phyloP scores from a whole-genome alignment of 176 grass and related monocot species.

The Panicum miliaceum region DNA sequence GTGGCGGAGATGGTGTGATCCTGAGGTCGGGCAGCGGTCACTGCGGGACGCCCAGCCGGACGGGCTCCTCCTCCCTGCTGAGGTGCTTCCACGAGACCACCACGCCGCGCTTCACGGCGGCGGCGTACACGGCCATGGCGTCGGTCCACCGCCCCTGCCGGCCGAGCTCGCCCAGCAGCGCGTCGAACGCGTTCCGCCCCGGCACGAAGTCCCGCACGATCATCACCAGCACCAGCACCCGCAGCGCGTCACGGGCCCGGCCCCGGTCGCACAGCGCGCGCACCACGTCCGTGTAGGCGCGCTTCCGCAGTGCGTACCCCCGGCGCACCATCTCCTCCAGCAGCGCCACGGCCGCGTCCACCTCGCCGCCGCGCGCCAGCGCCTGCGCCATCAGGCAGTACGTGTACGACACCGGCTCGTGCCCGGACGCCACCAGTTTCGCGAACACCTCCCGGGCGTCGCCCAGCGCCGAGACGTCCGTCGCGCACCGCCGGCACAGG shows the following conservation, averaged over 20 bases:
- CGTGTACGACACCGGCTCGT: conserved; percentile 72
- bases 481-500: conserved; percentile 66
- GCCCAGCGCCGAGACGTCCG: conserved; percentile 43
- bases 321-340: conserved; percentile 71
- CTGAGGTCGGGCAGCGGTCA: not conserved
- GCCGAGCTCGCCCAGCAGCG: conserved; percentile 65
- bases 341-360: conserved; percentile 64
- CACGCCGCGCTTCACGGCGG: conserved; percentile 73
- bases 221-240: conserved; percentile 70
- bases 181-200: conserved; percentile 68
- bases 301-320: conserved; percentile 72
- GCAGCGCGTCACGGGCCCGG: conserved; percentile 64
- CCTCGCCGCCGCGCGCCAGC: conserved; percentile 72
- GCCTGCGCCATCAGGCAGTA: conserved; percentile 94
- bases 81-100: conserved; percentile 57
- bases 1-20: not conserved
- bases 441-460: conserved; percentile 67
- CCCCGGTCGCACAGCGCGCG: conserved; percentile 66
- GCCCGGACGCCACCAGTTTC: conserved; percentile 44
- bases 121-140: conserved; percentile 74
- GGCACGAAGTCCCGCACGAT: conserved; percentile 69
- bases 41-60: conserved; percentile 34
- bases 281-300: conserved; percentile 80
- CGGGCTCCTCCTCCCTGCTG: conserved; percentile 26
- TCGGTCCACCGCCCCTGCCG: conserved; percentile 61